Percentiles rank a stretch among this genome's conserved stretches.
Evolutionary conservation across 768 basidiomycete species (phyloP).

Genomic region (Mycena metata): DNA sequence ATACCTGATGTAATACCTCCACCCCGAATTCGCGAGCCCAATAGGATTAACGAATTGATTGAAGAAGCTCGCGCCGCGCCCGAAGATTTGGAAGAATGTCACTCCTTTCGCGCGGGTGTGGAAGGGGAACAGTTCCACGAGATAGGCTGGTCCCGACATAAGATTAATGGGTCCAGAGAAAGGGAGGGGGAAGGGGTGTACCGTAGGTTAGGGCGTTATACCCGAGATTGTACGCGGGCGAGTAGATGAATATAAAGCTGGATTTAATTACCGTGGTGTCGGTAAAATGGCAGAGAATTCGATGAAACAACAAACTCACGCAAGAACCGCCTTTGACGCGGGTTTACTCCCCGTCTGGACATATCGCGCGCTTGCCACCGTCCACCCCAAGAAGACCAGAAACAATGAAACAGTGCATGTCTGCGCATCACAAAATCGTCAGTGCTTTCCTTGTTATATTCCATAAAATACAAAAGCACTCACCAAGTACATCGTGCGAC

Average conservation of each 20-base stretch:
- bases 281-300: background rate
- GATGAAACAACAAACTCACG: constrained; percentile 46
- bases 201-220: constrained; percentile 72
- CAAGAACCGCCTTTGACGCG: constrained; percentile 64
- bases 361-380: constrained; percentile 65
- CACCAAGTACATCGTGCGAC: constrained; percentile 65
- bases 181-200: constrained; percentile 40
- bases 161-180: no score
- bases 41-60: constrained; percentile 79
- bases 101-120: constrained; percentile 73
- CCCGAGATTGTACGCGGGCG: constrained; percentile 67
- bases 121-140: constrained; percentile 79
- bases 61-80: constrained; percentile 69
- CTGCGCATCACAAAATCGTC: constrained; percentile 39
- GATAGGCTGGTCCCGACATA: constrained; percentile 56
- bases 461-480: constrained; percentile 29
- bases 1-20: constrained; percentile 70
- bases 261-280: background rate
- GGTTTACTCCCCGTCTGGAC: constrained; percentile 55
- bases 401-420: constrained; percentile 61
- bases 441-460: background rate
- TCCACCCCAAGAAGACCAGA: constrained; percentile 67
- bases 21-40: constrained; percentile 68
- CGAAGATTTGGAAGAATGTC: constrained; percentile 71
- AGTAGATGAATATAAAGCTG: constrained; percentile 71